phyloP scores from a whole-genome alignment of 2,329 filamentous ascomycete genomes.

The Trichophyton rubrum region DNA sequence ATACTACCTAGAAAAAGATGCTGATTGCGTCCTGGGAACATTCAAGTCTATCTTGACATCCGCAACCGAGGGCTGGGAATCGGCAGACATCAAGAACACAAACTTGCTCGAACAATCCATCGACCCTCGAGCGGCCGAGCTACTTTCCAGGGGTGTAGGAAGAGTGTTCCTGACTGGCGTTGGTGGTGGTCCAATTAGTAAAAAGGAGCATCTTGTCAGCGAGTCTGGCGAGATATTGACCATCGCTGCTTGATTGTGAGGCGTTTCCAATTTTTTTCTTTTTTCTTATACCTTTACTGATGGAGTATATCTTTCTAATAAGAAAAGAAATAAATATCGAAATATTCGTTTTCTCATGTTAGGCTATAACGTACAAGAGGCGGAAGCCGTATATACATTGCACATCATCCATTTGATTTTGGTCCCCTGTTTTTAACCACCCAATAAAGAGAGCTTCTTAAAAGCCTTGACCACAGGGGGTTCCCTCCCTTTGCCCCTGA shows the following conservation, averaged over 20 bases:
- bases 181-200: conserved; percentile 74
- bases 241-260: conserved; percentile 7
- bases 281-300: background rate
- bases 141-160: conserved; percentile 67
- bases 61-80: conserved; percentile 38
- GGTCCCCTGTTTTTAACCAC: conserved; percentile 8
- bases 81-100: conserved; percentile 42
- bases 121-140: conserved; percentile 41
- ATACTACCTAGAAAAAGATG: conserved; percentile 79
- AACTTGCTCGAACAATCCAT: conserved; percentile 47
- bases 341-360: background rate
- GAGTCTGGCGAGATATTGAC: conserved; percentile 45
- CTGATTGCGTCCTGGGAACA: conserved; percentile 58
- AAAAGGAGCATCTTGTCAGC: conserved; percentile 62
- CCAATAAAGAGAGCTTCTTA: conserved; percentile 28
- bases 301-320: background rate
- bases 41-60: conserved; percentile 65
- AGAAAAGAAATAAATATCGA: background rate
- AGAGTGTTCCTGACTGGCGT: conserved; percentile 85
- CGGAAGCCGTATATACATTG: background rate
- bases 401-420: background rate
- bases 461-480: conserved; percentile 42
- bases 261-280: background rate
- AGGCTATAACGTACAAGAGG: background rate
- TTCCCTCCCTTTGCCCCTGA: conserved; percentile 29